Conservation (phyloP, 345 rosid genomes). For the Salix udensis region DNA sequence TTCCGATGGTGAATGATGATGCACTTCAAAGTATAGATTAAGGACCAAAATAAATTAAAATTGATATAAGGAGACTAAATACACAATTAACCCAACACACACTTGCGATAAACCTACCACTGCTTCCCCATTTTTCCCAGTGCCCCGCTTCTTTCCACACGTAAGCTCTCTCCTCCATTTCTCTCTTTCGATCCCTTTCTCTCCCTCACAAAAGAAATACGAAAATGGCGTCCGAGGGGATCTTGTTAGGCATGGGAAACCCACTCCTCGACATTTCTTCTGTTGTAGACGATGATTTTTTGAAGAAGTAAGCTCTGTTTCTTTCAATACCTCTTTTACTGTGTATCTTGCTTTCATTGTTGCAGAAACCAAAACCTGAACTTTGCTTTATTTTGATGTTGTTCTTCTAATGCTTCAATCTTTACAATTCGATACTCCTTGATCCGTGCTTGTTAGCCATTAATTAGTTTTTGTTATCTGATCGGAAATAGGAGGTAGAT, state of each 20-base stretch:
- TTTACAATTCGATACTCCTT: not conserved
- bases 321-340: not conserved
- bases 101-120: no score
- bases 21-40: no score
- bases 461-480: not conserved
- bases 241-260: conserved; percentile 89
- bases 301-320: conserved; percentile 49
- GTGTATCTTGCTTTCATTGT: not conserved
- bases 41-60: not conserved
- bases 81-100: not conserved
- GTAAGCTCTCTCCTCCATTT: not conserved
- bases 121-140: no score
- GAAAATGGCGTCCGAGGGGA: conserved; percentile 56
- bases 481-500: not conserved
- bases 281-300: conserved; percentile 82
- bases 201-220: not conserved
- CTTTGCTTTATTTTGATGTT: not conserved
- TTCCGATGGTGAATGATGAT: no score
- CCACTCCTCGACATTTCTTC: conserved; percentile 98
- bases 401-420: not conserved
- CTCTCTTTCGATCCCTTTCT: not conserved
- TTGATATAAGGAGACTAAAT: not conserved
- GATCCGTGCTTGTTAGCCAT: not conserved
- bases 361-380: not conserved
- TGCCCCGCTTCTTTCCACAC: not conserved